Evolutionary conservation across 2,329 filamentous ascomycete genomes (phyloP), one percentile per base, ranked within the genome.

Genomic region (Monosporascus sp.): DNA sequence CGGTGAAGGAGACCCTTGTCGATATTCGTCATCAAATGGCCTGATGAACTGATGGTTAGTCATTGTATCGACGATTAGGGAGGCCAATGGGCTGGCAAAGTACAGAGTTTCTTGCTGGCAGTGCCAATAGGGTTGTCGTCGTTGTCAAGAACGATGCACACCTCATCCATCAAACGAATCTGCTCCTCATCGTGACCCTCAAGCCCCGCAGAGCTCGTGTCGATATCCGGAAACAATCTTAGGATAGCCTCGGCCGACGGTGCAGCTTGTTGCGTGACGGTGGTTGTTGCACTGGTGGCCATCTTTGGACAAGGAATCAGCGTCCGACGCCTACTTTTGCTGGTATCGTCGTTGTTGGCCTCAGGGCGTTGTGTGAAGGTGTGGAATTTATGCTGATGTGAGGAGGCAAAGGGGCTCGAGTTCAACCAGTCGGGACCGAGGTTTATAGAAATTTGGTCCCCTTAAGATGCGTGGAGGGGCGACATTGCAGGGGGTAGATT

Each of bases 11-110:
- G 86, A 37, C 94, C 94, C 72, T 91, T 90, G 72, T 97, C 84
- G 69, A 99, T 99, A 77, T 99, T 99, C 74, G 90, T 90, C 94
- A 99, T 99, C 62, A 99, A 79, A 72, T 99, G 94, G 82, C 91
- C 91, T 96, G 63, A 20, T 22, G 41, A 41, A 3, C 49, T 19
- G 7, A 20, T 47, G 34, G 51, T 61, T 41, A 61, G 59, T 34
- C n/a, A 51, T 44, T 49, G 26, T 34, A 49, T 38, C 48, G 27
- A 34, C 40, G 27, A 9, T 22, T 49, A 34, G 14, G 43, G 11
- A n/a, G 26, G 17, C 50, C 37, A 19, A 14, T 16, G 16, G 43
- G 36, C 41, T 22, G 31, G 48, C 31, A 50, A 81, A 87, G 63
- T 76, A 96, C 94, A 99, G 52, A 91, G 84, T 79, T 99, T 99